Evolutionary conservation across 1,139 yeast genomes (phyloP), one percentile per base, ranked within the genome.

Genomic region (Geotrichum candidum): DNA sequence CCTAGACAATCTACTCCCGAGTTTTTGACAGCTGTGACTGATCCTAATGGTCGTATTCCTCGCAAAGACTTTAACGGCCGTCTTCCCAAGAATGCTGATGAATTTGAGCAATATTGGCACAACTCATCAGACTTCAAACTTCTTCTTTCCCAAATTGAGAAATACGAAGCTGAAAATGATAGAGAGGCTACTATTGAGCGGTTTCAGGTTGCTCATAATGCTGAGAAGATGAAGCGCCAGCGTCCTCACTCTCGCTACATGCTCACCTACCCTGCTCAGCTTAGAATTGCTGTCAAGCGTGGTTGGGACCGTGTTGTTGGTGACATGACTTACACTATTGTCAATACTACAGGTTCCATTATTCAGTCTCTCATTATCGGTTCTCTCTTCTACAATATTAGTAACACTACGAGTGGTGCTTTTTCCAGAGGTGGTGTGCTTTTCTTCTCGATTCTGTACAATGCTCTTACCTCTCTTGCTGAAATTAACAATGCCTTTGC

Each of bases 1-100:
- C 74, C 80, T 45, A 79, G 89, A 72, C 86, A 83, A 77, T 81
- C 87, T 3, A 83, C 88, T 25, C 84, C 87, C 11, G 89, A 85
- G 68, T 86, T 84, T 67, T 62, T 86, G 72, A 85, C 89, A 15
- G 81, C 89, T n/a, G 79, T 85, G 45, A 85, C 89, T 31, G 84
- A 82, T 62, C 86, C 86, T 50, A 73, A 74, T 54, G 85, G 83
- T 33, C 76, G 86, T 67, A 67, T 68, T 57, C 70, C 77, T 85
- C 65, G 88, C 11, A 73, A 70, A 59, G 84, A 69, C 85, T 18
- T 18, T 18, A 18, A 81, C 68, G 81, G 69, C 73, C 18, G 89
- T 87, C 0, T 82, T 84, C 48, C 90, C 90, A 18, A 72, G 73
- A 60, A 81, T 84, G 25, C 88, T 25, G 78, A 78, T 31, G 87